A percentile compares a stretch with the other conserved stretches of the same genome.
phyloP scores from a whole-genome alignment of 331 rosid genomes.

The Quercus lobata region DNA sequence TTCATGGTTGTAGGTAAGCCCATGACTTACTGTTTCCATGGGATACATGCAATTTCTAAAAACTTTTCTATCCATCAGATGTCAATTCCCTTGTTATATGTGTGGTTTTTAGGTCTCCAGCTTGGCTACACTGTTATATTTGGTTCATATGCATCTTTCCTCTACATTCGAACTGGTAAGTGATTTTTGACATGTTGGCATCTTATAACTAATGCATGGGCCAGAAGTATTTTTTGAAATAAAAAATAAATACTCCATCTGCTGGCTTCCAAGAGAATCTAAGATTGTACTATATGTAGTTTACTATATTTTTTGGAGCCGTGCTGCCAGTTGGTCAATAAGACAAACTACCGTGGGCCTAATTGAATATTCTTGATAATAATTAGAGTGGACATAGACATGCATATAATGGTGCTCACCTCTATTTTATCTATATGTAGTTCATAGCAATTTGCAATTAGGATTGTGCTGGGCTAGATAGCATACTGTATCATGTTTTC shows the following conservation, averaged over 20 bases:
- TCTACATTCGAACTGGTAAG: conserved; percentile 86
- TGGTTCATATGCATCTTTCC: conserved; percentile 95
- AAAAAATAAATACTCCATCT: background rate
- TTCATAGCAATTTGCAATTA: background rate
- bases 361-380: background rate
- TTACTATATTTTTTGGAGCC: no score
- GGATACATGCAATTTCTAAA: background rate
- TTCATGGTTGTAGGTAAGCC: conserved; percentile 53
- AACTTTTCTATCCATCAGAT: background rate
- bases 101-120: conserved; percentile 66
- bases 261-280: background rate
- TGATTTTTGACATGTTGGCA: conserved; percentile 10
- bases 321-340: background rate
- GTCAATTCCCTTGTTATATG: background rate
- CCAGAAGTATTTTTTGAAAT: background rate
- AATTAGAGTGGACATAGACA: background rate
- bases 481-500: background rate
- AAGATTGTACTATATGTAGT: background rate
- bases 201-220: conserved; percentile 1
- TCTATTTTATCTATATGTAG: background rate
- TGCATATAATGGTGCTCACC: background rate
- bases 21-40: conserved; percentile 12
- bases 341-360: background rate
- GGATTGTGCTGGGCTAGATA: background rate
- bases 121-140: conserved; percentile 93